phyloP scores from a whole-genome alignment of 345 rosid species.

The Camelina laxa region DNA sequence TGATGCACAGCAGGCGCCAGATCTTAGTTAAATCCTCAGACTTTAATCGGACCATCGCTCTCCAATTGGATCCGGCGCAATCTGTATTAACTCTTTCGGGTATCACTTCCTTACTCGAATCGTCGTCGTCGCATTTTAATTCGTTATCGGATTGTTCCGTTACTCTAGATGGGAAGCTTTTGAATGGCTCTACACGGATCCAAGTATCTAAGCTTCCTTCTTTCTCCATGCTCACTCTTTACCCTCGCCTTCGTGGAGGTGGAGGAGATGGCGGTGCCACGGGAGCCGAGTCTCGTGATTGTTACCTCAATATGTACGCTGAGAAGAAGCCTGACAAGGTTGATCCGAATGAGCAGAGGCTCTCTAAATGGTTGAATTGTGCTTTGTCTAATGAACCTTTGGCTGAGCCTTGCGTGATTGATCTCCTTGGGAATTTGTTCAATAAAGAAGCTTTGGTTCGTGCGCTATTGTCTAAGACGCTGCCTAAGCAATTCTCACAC shows the following conservation, averaged over 20 bases:
- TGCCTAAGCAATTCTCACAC: slow-evolving; percentile 71
- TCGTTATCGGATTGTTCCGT: slow-evolving; percentile 54
- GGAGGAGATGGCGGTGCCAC: slow-evolving; percentile 99
- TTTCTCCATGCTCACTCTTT: slow-evolving; percentile 63
- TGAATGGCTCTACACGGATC: slow-evolving; percentile 53
- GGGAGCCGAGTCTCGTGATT: slow-evolving; percentile 93
- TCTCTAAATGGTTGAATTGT: slow-evolving; percentile 86
- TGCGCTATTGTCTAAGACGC: slow-evolving; percentile 66
- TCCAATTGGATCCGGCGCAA: slow-evolving; percentile 52
- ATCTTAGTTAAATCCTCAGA: slow-evolving; percentile 56
- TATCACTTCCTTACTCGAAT: slow-evolving; percentile 41
- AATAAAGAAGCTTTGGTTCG: slow-evolving; percentile 84
- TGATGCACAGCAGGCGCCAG: slow-evolving; percentile 39
- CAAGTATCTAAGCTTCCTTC: slow-evolving; percentile 52
- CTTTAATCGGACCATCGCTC: slow-evolving; percentile 37
- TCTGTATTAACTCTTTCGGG: slow-evolving; percentile 51
- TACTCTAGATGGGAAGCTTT: slow-evolving; percentile 62
- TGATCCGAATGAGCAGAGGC: slow-evolving; percentile 90
- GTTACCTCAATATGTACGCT: slow-evolving; percentile 97
- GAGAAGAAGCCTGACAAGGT: slow-evolving; percentile 91
- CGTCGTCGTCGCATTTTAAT: slow-evolving; percentile 9
- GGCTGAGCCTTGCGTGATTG: slow-evolving; percentile 82
- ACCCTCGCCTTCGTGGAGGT: slow-evolving; percentile 70
- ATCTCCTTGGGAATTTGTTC: slow-evolving; percentile 79
- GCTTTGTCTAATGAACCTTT: slow-evolving; percentile 82